phyloP scores from a whole-genome alignment of 2,329 filamentous ascomycete genomes.

The Zasmidium citrigriseum region DNA sequence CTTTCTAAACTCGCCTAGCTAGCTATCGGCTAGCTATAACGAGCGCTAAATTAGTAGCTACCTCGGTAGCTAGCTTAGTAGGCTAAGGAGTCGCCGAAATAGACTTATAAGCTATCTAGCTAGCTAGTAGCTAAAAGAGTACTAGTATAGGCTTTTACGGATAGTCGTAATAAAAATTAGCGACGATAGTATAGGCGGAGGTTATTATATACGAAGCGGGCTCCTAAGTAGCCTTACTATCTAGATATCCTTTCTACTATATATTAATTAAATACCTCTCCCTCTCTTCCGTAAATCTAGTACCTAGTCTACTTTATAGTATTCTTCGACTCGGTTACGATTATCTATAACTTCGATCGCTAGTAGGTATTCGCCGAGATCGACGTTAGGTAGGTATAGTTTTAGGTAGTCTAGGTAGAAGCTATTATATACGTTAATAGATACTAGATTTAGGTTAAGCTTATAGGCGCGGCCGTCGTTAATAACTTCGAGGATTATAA shows the following conservation, averaged over 20 bases:
- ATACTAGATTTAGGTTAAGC: neutral
- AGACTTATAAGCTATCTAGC: neutral
- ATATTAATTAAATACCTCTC: neutral
- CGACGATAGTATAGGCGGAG: neutral
- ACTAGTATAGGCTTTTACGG: neutral
- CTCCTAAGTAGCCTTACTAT: neutral
- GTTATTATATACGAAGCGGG: neutral
- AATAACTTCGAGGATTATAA: neutral
- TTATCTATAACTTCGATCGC: neutral
- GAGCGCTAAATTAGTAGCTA: neutral
- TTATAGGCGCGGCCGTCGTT: neutral
- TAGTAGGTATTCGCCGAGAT: neutral
- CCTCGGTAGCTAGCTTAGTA: neutral
- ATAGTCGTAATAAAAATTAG: neutral
- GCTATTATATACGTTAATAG: too few species aligned
- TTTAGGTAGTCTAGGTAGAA: neutral
- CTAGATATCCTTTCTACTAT: neutral
- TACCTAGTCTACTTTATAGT: neutral
- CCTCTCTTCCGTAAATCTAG: neutral
- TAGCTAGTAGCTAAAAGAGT: neutral
- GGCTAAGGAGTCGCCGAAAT: too few species aligned
- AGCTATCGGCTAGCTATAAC: too few species aligned
- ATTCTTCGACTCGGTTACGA: neutral
- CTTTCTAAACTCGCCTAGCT: too few species aligned
- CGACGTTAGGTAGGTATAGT: neutral